Evolutionary conservation across 2,329 filamentous ascomycete species (phyloP).

Genomic region (Cytospora leucostoma): DNA sequence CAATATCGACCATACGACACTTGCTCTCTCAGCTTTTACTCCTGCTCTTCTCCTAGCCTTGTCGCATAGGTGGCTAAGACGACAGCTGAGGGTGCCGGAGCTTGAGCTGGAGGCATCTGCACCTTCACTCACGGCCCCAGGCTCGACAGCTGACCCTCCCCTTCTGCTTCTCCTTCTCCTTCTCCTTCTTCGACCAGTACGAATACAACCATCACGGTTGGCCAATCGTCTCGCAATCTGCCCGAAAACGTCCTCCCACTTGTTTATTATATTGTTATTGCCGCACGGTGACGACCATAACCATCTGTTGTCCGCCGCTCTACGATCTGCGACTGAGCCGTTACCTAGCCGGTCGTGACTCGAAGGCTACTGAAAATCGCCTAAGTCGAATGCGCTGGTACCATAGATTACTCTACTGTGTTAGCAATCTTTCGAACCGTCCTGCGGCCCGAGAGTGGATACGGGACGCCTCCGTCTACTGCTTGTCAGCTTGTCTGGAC

Average conservation of each 20-base stretch:
- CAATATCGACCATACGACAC: background rate
- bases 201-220: background rate
- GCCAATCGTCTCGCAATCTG: conserved; percentile 11
- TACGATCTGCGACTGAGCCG: conserved; percentile 20
- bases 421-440: conserved; percentile 11
- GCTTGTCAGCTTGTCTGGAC: conserved; percentile 16
- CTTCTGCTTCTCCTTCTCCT: background rate
- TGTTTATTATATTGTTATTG: background rate
- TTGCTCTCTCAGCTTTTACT: background rate
- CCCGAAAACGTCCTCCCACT: conserved; percentile 11
- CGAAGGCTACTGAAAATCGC: conserved; percentile 16
- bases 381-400: background rate
- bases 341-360: conserved; percentile 21
- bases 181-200: background rate
- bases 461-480: conserved; percentile 17
- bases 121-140: background rate
- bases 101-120: background rate
- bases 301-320: conserved; percentile 7
- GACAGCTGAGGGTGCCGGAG: background rate
- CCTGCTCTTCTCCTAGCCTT: background rate
- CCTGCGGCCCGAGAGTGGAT: conserved; percentile 22
- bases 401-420: conserved; percentile 5
- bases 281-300: conserved; percentile 10
- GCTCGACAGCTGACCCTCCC: background rate
- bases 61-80: background rate